Percentiles rank a stretch among this genome's conserved stretches.
phyloP scores from a whole-genome alignment of 139 green algal species.

The Ostreobium quekettii region DNA sequence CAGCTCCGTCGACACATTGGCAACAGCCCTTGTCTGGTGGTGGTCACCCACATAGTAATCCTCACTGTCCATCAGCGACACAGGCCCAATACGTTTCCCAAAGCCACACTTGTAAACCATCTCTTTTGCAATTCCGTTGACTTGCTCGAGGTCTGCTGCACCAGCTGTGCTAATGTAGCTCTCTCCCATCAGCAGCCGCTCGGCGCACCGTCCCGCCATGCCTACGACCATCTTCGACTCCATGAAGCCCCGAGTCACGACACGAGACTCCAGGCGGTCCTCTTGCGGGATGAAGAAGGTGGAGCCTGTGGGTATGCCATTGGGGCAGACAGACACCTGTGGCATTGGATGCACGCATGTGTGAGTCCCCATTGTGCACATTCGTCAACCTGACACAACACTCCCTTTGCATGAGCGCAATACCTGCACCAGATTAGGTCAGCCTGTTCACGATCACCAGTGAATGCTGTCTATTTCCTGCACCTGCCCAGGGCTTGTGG shows the following conservation, averaged over 20 bases:
- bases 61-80: slow-evolving; percentile 60
- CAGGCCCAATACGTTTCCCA: slow-evolving; percentile 53
- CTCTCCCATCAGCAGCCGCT: slow-evolving; percentile 76
- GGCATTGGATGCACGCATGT: too few relatives aligned
- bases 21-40: slow-evolving; percentile 20
- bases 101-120: slow-evolving; percentile 80
- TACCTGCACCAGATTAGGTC: too few relatives aligned
- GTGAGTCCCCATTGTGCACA: too few relatives aligned
- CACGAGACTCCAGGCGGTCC: slow-evolving; percentile 61
- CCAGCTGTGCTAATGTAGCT: slow-evolving; percentile 50
- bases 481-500: too few relatives aligned
- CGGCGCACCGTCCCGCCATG: slow-evolving; percentile 36
- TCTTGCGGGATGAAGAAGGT: slow-evolving; percentile 82
- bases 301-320: slow-evolving; percentile 38
- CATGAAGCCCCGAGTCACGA: slow-evolving; percentile 70
- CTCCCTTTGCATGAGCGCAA: too few relatives aligned
- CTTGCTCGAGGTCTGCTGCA: slow-evolving; percentile 43
- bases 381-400: too few relatives aligned
- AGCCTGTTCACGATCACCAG: too few relatives aligned
- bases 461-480: too few relatives aligned
- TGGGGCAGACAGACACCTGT: slow-evolving; percentile 46
- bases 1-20: slow-evolving; percentile 46
- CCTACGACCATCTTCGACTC: slow-evolving; percentile 59
- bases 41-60: slow-evolving; percentile 31
- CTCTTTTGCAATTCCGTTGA: slow-evolving; percentile 74